A percentile compares a stretch with the other conserved stretches of the same genome.
These are phyloP conservation scores for Physcomitrium patens DNA, from an alignment of 225 moss, liverwort and hornwort species.

Conservation along the genomic window DNA sequence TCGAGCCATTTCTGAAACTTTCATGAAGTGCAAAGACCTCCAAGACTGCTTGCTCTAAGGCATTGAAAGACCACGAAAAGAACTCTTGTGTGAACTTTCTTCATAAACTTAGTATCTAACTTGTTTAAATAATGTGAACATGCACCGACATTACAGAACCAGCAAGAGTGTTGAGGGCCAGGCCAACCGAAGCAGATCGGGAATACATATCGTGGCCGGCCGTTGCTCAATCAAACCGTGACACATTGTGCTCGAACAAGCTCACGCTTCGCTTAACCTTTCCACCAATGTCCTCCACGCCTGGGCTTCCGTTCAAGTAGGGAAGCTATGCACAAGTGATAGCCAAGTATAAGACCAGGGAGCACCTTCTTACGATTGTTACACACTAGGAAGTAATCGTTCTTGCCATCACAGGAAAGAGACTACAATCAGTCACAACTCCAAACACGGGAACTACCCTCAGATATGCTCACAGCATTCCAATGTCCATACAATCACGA, in stretches of 20 bases:
- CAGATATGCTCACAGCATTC: not conserved
- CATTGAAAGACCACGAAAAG: no score
- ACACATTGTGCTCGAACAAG: conserved; percentile 42
- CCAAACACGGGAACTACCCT: not conserved
- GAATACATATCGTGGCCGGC: conserved; percentile 28
- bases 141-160: not conserved
- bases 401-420: not conserved
- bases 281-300: not conserved
- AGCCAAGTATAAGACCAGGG: not conserved
- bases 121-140: not conserved
- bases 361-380: no score
- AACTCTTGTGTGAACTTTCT: not conserved
- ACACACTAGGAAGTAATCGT: not conserved
- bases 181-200: conserved; percentile 44
- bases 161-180: not conserved
- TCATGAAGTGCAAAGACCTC: no score
- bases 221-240: conserved; percentile 40
- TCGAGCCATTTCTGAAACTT: no score
- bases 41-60: no score
- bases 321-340: conserved; percentile 24
- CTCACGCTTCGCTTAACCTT: conserved; percentile 10
- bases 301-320: not conserved
- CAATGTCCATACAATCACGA: not conserved
- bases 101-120: not conserved
- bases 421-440: not conserved